These are phyloP conservation scores for Pseudomassariella vexata DNA, from an alignment of 2,329 filamentous ascomycete genomes.

Conservation along the genomic window DNA sequence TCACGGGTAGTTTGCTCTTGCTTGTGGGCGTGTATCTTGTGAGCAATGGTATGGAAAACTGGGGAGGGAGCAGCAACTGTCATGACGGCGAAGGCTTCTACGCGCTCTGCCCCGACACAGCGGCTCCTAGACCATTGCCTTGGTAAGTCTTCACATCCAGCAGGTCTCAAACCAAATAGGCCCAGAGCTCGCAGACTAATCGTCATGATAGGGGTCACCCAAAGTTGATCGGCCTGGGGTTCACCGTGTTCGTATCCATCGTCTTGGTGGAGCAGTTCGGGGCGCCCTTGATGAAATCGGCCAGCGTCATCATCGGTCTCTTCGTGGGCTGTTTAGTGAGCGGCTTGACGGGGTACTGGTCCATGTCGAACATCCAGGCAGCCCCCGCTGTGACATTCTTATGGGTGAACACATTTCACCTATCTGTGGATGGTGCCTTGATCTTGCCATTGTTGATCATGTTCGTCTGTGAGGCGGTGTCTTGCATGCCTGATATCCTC, in stretches of 20 bases:
- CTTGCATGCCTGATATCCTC: conserved; percentile 53
- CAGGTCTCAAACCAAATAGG: too few relatives aligned
- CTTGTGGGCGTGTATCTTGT: conserved; percentile 63
- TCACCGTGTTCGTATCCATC: conserved; percentile 62
- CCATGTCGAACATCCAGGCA: conserved; percentile 48
- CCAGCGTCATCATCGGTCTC: conserved; percentile 58
- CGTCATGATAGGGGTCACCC: conserved; percentile 43
- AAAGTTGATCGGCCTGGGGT: conserved; percentile 62
- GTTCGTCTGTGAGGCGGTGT: conserved; percentile 62
- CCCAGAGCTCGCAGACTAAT: too few relatives aligned
- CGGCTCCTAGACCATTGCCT: conserved; percentile 56
- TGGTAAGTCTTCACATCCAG: conserved; percentile 17
- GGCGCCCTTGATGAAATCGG: conserved; percentile 64
- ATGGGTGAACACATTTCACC: conserved; percentile 64
- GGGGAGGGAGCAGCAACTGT: conserved; percentile 59
- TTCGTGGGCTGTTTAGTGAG: conserved; percentile 64
- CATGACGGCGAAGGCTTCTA: conserved; percentile 43
- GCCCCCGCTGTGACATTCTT: conserved; percentile 62
- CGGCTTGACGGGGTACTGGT: conserved; percentile 61
- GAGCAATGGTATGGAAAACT: conserved; percentile 57
- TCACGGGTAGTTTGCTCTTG: conserved; percentile 62
- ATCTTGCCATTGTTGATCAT: conserved; percentile 60
- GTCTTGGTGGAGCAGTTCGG: conserved; percentile 66
- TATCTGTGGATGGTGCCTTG: conserved; percentile 60
- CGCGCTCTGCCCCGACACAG: conserved; percentile 50